Evolutionary conservation across 192 early-diverging fungal genomes (phyloP), one percentile per base, ranked within the genome.

Genomic region (Irineochytrium annulatum): DNA sequence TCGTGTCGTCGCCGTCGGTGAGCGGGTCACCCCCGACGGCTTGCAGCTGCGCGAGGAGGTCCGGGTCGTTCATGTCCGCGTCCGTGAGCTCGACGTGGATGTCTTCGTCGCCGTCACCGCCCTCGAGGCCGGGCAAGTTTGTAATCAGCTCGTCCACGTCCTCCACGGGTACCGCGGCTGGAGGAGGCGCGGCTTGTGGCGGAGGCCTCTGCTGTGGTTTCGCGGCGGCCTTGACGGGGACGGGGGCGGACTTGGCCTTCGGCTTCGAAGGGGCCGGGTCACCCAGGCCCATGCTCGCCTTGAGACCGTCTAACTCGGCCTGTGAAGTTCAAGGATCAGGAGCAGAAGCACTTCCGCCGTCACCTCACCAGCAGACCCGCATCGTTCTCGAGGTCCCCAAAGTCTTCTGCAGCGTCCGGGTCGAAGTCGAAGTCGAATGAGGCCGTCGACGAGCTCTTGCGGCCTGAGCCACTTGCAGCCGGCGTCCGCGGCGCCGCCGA

Each of bases 41-140:
- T 24, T 44, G 14, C 11, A 66, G 34, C 48, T 63, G 63, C 70
- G 77, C 81, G 74, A 91, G 65, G 30, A 91, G 69, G n/a, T 75
- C 69, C 3, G 90, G 90, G 62, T 91, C 88, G 32, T 87, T 85
- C 69, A 88, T 65, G 63, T 91, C 90, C 3, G 78, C 76, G 22
- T 91, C 90, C 5, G 77, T 81, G 34, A 91, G 68, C 16, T 85
- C 81, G 3, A 90, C 80, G 4, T 72, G 62, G 30, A 79, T 76
- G 41, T 86, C 81, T 19, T 76, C 76, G 16, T 80, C 79, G 20
- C 76, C 65, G 20, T 44, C 51, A 1, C 39, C 56, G 5, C 22
- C 17, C 19, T 43, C 55, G 8, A 69, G 34, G 16, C 37, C 58
- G 5, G 39, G 39, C 17, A 51, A 8, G 2, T 20, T 68, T 49